Conservation (phyloP, 805 yeast genomes). For the Kuraishia ogatae region DNA sequence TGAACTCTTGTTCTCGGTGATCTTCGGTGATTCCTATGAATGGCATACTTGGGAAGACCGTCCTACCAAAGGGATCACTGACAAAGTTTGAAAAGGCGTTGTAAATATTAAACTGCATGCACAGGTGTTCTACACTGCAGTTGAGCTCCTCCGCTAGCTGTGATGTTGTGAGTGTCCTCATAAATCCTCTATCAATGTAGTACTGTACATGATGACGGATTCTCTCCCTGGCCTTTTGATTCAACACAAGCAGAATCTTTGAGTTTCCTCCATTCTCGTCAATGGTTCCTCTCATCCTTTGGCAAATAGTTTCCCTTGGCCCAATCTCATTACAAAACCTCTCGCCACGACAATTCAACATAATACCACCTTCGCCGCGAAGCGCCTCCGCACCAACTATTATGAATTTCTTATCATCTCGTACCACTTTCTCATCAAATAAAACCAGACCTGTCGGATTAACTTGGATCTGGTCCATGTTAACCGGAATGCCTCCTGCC, state of each 20-base stretch:
- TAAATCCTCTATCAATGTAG: conserved; percentile 45
- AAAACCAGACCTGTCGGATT: conserved; percentile 62
- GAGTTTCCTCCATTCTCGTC: conserved; percentile 4
- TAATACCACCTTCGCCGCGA: conserved; percentile 58
- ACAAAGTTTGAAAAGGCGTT: conserved; percentile 28
- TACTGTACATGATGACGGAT: conserved; percentile 46
- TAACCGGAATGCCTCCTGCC: conserved; percentile 47
- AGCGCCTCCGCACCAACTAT: conserved; percentile 58
- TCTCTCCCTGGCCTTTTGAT: conserved; percentile 32
- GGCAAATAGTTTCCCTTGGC: conserved; percentile 52
- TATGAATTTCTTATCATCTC: conserved; percentile 7
- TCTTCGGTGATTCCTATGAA: conserved; percentile 13
- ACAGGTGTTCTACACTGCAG: conserved; percentile 20
- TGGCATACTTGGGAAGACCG: conserved; percentile 40
- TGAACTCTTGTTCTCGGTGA: conserved; percentile 26
- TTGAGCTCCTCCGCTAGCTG: conserved; percentile 35
- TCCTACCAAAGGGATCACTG: conserved; percentile 33
- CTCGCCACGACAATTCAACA: conserved; percentile 30
- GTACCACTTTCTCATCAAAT: conserved; percentile 31
- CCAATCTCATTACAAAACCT: conserved; percentile 7
- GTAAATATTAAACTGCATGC: conserved; percentile 28
- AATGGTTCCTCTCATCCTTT: conserved; percentile 39
- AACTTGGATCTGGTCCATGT: conserved; percentile 57
- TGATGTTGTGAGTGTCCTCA: conserved; percentile 35
- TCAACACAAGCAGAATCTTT: conserved; percentile 39